Evolutionary conservation across 2,329 filamentous ascomycete species (phyloP), one percentile per base, ranked within the genome.

Genomic region (Colletotrichum salicis): DNA sequence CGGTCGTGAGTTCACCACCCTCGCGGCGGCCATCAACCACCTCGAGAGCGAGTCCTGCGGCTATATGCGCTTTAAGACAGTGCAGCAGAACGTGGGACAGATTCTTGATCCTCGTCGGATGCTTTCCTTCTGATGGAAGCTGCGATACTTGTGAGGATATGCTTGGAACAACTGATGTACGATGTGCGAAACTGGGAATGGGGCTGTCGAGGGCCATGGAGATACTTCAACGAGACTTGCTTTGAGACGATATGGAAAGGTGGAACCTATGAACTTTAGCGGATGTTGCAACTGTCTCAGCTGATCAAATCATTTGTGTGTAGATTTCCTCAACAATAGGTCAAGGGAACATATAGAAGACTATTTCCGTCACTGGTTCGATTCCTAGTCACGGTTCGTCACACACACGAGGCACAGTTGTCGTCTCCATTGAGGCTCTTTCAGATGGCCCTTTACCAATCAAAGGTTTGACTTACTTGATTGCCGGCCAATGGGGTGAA

Each of bases 31-130:
- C 19, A 79, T 85, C 74, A 83, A 82, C 60, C 84, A 86, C 61
- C 75, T 85, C 15, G 84, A 86, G 77, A 86, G 83, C 76, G 84
- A 86, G 76, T 65, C 74, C 3, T 86, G 84, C 71, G 76, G 78
- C 4, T 80, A 73, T 45, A 81, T 79, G 69, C 77, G 80, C 6
- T 85, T 85, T 63, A 77, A 80, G 5, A 71, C 69, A 0, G 81
- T 84, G 7, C 82, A 84, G 78, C 54, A 54, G 4, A 64, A 69
- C 1, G 65, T 76, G 19, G 60, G 22, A 29, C 15, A 19, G n/a
- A 48, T 67, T 5, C 4, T 70, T 5, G 63, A 70, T 13, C 51
- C 67, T 5, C 24, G 48, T 3, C 63, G 67, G 10, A 70, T 62
- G 63, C 56, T 70, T 48, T 11, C 56, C 3, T 52, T 67, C 12